Conservation (phyloP, 352 stramenopile genomes). For the Globisporangium mamillatum region DNA sequence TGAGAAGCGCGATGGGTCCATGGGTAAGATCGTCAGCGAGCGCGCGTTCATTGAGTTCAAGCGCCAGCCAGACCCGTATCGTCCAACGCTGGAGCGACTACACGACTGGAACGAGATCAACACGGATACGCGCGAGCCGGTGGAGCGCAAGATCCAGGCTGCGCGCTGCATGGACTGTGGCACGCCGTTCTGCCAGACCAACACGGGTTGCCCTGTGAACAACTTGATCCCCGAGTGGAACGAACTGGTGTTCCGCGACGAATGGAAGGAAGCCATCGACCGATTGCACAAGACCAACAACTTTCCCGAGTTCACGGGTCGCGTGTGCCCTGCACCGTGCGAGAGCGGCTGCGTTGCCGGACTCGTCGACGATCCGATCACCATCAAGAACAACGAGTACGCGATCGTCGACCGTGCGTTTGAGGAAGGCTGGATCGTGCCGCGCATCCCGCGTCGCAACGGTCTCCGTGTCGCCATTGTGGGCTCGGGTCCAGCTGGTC, state of each 20-base stretch:
- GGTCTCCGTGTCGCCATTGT: conserved; percentile 96
- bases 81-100: conserved; percentile 88
- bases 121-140: conserved; percentile 81
- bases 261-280: conserved; percentile 96
- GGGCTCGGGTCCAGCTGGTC: conserved; percentile 90
- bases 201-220: conserved; percentile 97
- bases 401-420: conserved; percentile 96
- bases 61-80: conserved; percentile 91
- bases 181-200: conserved; percentile 97
- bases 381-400: conserved; percentile 99
- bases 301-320: conserved; percentile 98
- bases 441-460: conserved; percentile 90
- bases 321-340: conserved; percentile 96
- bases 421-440: conserved; percentile 95
- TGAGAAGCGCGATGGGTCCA: conserved; percentile 64
- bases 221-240: conserved; percentile 99
- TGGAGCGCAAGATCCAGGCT: conserved; percentile 91
- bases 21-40: conserved; percentile 64
- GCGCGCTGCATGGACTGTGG: conserved; percentile 99
- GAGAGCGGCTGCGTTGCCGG: conserved; percentile 95
- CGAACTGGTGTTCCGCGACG: conserved; percentile 95
- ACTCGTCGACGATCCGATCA: conserved; percentile 94
- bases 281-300: conserved; percentile 98
- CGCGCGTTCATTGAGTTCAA: conserved; percentile 84
- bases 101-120: conserved; percentile 98